Evolutionary conservation across 2,329 filamentous ascomycete species (phyloP).

Genomic region (Fusarium redolens): DNA sequence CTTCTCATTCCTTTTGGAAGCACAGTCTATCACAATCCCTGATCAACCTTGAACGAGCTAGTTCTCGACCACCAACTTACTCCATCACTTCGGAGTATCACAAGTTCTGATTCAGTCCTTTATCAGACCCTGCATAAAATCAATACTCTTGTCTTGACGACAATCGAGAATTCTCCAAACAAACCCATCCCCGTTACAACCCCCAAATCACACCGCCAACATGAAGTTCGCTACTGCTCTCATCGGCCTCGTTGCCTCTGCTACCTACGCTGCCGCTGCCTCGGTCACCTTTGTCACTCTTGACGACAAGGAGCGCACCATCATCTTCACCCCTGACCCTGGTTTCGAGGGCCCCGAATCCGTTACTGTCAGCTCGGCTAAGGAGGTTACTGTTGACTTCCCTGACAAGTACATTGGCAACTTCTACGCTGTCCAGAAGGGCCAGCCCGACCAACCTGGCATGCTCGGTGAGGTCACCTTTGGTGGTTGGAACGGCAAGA

Average conservation of each 20-base stretch:
- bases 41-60: slow-evolving; percentile 44
- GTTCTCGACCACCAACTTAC: slow-evolving; percentile 38
- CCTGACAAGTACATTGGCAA: slow-evolving; percentile 61
- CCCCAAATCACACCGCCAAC: slow-evolving; percentile 49
- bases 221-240: slow-evolving; percentile 66
- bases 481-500: slow-evolving; percentile 59
- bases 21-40: slow-evolving; percentile 40
- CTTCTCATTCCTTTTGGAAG: slow-evolving; percentile 51
- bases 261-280: slow-evolving; percentile 56
- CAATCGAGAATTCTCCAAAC: slow-evolving; percentile 28
- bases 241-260: slow-evolving; percentile 57
- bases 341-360: slow-evolving; percentile 51
- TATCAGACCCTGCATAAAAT: slow-evolving; percentile 35
- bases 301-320: slow-evolving; percentile 61
- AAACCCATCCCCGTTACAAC: slow-evolving; percentile 23
- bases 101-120: slow-evolving; percentile 42
- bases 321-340: slow-evolving; percentile 62
- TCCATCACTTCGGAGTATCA: slow-evolving; percentile 21
- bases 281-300: slow-evolving; percentile 70
- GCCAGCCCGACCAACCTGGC: slow-evolving; percentile 55
- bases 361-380: slow-evolving; percentile 54
- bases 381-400: slow-evolving; percentile 56
- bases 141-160: slow-evolving; percentile 45
- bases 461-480: slow-evolving; percentile 66
- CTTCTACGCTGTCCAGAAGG: slow-evolving; percentile 62